Evolutionary conservation across 768 basidiomycete species (phyloP), one percentile per base, ranked within the genome.

Genomic region (Lactarius pseudohatsudake): DNA sequence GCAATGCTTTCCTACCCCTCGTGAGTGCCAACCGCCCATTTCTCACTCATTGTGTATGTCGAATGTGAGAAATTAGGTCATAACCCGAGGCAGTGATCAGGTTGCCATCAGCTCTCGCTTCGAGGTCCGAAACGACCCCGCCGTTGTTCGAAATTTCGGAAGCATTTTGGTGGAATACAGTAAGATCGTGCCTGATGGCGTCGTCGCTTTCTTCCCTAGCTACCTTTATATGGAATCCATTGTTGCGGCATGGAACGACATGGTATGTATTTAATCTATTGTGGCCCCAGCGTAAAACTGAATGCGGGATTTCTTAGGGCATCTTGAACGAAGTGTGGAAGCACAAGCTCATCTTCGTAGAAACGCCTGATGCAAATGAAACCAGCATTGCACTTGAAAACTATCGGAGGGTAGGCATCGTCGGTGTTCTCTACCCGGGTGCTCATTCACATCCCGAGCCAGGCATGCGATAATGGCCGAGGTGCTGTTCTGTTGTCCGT

Each of bases 181-280:
- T 80, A 96, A 96, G 75, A 94, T 92, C 62, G 96, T 99, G 1
- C 97, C 97, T 9, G 97, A 99, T 77, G 97, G 97, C 15, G 92
- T 99, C 68, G 97, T 98, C 22, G 96, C 95, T 4, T 99, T 99
- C 83, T 99, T 99, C 78, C 97, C 97, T 22, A 94, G 92, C 78
- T 99, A 99, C 79, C 86, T 99, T 16, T 99, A 99, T 77, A 99
- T 99, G 97, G 97, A 99, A 77, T 95, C 93, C 28, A 99, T 99
- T 66, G 97, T 98, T 13, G 94, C 95, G 2, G 97, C 97, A n/a
- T 99, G 97, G 97, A 98, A 98, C 74, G 97, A 99, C 76, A 99
- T 99, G 97, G 97, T 96, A 75, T 61, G 89, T 36, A 56, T 36
- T 64, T 4, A 13, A 47, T 20, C 22, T 36, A 3, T 20, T 32